Base-by-base conservation (phyloP, 2,329 filamentous ascomycete species). In the Pyrenophora tritici-repentis region DNA sequence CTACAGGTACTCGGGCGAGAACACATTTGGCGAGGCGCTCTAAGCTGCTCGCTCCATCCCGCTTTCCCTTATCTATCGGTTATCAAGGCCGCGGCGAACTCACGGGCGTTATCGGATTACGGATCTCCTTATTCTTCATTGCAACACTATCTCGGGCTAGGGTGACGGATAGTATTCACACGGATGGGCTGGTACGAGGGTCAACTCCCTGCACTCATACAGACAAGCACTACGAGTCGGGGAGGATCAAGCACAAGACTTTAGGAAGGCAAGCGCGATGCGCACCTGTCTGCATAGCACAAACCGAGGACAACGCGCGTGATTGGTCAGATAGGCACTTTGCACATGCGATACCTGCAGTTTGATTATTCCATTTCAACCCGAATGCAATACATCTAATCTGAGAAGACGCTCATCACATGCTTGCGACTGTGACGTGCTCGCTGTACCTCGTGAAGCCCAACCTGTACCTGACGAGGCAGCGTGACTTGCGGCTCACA, bases 1-100 rank as follows among this genome's bases (percentile, higher is more conserved):
- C 7, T 33, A 53, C 65, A 87, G 85, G 68, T 96, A 96, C 83
- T 97, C 93, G 42, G 94, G 94, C 79, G 94, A 97, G 86, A 99
- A 97, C 84, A 99, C 94, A 47, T 99, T 99, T 73, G 94, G 94
- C 62, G 75, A 78, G 67, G 73, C 70, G 33, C 62, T 71, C 55
- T 77, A 70, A 71, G 53, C 40, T 52, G 48, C 50, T 41, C 40
- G 16, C 48, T 26, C 45, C 44, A 51, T 44, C 45, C 49, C 42
- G 36, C 45, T 34, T 56, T 50, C 45, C 53, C 53, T 51, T 58
- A 49, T 58, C 53, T 59, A 54, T 56, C 50, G 46, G 50, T 47
- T 58, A 56, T 56, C 53, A 47, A 56, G 48, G 61, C 62, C 60
- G 61, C 59, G 60, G 57, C 59, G 59, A 59, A 55, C 56, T 56